A percentile compares a stretch with the other conserved stretches of the same genome.
These are phyloP conservation scores for Handroanthus guayacan DNA, from an alignment of 257 asterid genomes.

Conservation along the genomic window DNA sequence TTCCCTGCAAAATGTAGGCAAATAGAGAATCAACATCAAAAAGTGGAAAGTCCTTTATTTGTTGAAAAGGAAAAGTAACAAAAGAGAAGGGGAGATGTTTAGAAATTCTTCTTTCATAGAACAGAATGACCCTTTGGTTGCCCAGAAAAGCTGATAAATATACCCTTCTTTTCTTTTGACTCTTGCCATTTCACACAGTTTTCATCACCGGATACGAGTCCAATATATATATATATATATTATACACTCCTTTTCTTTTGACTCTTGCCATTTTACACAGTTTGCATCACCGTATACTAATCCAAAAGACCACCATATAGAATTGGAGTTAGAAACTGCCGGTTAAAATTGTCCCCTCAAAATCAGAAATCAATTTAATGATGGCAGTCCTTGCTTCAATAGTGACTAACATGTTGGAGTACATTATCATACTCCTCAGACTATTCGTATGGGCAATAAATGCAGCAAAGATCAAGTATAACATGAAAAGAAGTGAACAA, in stretches of 20 bases:
- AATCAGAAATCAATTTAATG: constrained; percentile 4
- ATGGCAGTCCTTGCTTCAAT: not conserved
- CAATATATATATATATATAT: no score
- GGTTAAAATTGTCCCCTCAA: not conserved
- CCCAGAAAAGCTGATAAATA: not conserved
- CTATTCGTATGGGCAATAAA: not conserved
- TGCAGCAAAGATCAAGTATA: not conserved
- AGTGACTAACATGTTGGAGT: not conserved
- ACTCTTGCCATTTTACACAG: not conserved
- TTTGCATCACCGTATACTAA: no score
- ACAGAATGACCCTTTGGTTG: not conserved
- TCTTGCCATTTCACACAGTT: not conserved
- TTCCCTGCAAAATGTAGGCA: constrained; percentile 59
- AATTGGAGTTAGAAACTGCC: no score
- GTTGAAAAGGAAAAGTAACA: not conserved
- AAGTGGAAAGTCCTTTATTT: not conserved
- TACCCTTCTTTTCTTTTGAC: not conserved
- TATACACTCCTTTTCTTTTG: not conserved
- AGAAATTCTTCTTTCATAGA: not conserved
- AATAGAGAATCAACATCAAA: not conserved
- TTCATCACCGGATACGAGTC: no score
- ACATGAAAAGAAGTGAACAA: not conserved
- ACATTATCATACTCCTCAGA: not conserved
- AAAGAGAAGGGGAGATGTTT: not conserved
- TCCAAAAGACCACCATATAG: no score